These are phyloP conservation scores for Laburnicola sp. DNA, from an alignment of 2,329 filamentous ascomycete species.

Conservation along the genomic window DNA sequence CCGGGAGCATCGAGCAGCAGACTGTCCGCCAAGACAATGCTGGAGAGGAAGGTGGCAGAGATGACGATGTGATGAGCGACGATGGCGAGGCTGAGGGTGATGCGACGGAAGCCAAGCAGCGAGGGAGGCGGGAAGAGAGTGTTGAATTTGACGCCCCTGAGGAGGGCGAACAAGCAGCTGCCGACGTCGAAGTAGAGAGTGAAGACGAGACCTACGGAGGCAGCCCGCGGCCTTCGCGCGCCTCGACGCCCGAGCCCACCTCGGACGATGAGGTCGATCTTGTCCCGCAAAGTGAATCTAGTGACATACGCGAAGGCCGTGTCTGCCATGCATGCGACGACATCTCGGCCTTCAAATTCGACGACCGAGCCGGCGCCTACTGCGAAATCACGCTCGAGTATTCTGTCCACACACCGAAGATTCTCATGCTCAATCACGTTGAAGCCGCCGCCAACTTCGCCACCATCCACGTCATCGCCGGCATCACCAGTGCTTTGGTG, in stretches of 20 bases:
- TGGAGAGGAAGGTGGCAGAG: conserved; percentile 52
- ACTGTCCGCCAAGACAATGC: conserved; percentile 44
- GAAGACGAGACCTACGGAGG: conserved; percentile 59
- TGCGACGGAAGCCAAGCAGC: conserved; percentile 70
- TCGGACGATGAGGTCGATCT: conserved; percentile 28
- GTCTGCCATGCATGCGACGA: conserved; percentile 57
- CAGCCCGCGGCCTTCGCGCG: conserved; percentile 46
- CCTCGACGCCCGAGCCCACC: conserved; percentile 35
- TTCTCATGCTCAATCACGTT: conserved; percentile 89
- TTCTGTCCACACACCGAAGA: conserved; percentile 76
- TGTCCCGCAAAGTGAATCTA: conserved; percentile 23
- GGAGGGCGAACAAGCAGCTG: conserved; percentile 81
- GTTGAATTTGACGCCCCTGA: conserved; percentile 92
- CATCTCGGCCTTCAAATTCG: conserved; percentile 77
- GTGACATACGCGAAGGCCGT: conserved; percentile 39
- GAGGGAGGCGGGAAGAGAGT: conserved; percentile 75
- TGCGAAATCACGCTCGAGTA: conserved; percentile 85
- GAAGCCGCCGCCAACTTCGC: conserved; percentile 77
- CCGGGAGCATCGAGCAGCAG: conserved; percentile 59
- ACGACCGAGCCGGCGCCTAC: conserved; percentile 71
- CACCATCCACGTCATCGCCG: conserved; percentile 83
- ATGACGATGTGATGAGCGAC: conserved; percentile 76
- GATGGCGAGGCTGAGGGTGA: conserved; percentile 59
- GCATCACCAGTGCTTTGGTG: conserved; percentile 72
- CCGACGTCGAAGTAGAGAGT: conserved; percentile 61